Conservation (phyloP, 2,329 filamentous ascomycete species). For the Pseudogymnoascus sp. region DNA sequence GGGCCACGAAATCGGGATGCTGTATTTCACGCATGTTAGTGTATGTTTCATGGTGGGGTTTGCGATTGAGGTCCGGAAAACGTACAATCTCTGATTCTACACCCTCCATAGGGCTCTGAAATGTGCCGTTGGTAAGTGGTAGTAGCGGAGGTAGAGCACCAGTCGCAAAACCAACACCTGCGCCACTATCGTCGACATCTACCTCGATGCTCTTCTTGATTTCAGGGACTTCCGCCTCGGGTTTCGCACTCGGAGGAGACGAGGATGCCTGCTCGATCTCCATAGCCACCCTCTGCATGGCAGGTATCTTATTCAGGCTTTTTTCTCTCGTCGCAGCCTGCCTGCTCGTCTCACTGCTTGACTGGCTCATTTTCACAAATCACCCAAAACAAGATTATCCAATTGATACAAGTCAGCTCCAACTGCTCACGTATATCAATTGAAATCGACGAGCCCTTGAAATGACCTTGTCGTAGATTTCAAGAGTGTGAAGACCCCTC, state of each 20-base stretch:
- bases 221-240: background rate
- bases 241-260: background rate
- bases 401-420: constrained; percentile 7
- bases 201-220: background rate
- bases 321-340: constrained; percentile 9
- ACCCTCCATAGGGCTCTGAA: background rate
- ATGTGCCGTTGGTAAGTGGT: constrained; percentile 5
- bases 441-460: background rate
- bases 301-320: constrained; percentile 9
- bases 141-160: background rate
- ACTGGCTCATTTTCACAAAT: constrained; percentile 1
- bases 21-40: background rate
- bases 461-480: constrained; percentile 5
- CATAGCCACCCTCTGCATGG: constrained; percentile 3
- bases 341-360: background rate
- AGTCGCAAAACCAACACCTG: background rate
- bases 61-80: background rate
- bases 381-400: background rate
- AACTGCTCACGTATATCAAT: constrained; percentile 6
- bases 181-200: background rate
- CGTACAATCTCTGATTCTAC: background rate
- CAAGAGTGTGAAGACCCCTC: background rate
- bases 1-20: constrained; percentile 3
- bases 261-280: background rate
- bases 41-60: background rate